A percentile compares a stretch with the other conserved stretches of the same genome.
Evolutionary conservation across 2,329 filamentous ascomycete species (phyloP).

Genomic region (Aspergillus intermedius): DNA sequence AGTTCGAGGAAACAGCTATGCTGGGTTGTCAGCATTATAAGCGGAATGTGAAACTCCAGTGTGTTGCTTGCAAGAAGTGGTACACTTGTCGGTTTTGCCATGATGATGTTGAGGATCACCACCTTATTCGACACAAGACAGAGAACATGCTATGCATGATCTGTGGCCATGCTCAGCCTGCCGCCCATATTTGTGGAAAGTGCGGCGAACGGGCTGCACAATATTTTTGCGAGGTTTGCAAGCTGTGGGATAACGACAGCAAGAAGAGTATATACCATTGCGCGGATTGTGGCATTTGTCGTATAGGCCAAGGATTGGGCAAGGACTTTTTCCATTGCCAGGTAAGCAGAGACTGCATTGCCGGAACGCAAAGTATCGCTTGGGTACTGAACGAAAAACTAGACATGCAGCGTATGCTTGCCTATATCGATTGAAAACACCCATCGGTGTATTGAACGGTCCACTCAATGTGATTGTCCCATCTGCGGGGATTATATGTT

Average conservation of each 20-base stretch:
- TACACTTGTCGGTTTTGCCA: conserved; percentile 95
- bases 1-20: conserved; percentile 43
- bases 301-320: conserved; percentile 80
- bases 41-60: conserved; percentile 93
- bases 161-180: conserved; percentile 77
- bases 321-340: conserved; percentile 99
- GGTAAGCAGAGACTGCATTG: conserved; percentile 44
- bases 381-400: neutral
- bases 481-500: conserved; percentile 98
- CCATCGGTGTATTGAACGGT: conserved; percentile 90
- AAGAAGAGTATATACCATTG: conserved; percentile 95
- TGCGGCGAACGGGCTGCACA: conserved; percentile 74
- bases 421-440: conserved; percentile 76
- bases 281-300: conserved; percentile 89
- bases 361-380: neutral
- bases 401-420: conserved; percentile 92
- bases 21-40: conserved; percentile 90
- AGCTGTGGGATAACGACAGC: conserved; percentile 91
- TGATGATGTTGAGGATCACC: conserved; percentile 72
- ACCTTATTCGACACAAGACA: conserved; percentile 72
- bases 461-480: conserved; percentile 91
- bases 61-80: conserved; percentile 82
- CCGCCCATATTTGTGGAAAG: conserved; percentile 66
- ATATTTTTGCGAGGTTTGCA: conserved; percentile 92
- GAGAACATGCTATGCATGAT: conserved; percentile 97